Conservation (phyloP, 352 stramenopile species). For the Globisporangium paddicum region DNA sequence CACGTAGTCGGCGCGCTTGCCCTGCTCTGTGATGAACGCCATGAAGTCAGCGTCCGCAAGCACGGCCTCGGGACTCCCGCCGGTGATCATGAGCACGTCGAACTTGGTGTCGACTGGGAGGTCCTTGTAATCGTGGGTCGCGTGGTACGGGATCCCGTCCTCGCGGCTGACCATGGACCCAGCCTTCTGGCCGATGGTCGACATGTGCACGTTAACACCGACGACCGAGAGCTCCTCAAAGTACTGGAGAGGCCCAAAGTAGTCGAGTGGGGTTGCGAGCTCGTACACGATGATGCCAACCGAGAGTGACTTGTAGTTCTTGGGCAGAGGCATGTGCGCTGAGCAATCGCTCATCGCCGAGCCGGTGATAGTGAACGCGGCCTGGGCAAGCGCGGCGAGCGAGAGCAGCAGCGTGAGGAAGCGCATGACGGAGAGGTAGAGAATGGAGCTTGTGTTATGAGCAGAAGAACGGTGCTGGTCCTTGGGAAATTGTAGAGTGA, state of each 20-base stretch:
- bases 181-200: background rate
- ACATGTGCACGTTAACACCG: background rate
- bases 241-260: background rate
- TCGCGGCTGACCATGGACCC: background rate
- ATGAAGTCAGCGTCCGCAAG: background rate
- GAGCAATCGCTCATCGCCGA: too few species aligned
- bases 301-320: background rate
- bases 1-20: background rate
- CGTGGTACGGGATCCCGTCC: background rate
- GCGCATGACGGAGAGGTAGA: too few species aligned
- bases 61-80: background rate
- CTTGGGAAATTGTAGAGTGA: too few species aligned
- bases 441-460: too few species aligned
- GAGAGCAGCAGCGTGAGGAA: too few species aligned
- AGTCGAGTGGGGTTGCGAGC: background rate
- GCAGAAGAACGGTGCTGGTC: too few species aligned
- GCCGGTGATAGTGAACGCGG: too few species aligned
- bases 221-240: background rate
- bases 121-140: background rate
- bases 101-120: background rate
- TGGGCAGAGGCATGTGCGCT: background rate
- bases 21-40: background rate
- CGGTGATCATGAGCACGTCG: background rate
- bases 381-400: too few species aligned
- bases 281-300: background rate